Base-by-base conservation (phyloP, 2,329 filamentous ascomycete species). In the Sarocladium kiliense region DNA sequence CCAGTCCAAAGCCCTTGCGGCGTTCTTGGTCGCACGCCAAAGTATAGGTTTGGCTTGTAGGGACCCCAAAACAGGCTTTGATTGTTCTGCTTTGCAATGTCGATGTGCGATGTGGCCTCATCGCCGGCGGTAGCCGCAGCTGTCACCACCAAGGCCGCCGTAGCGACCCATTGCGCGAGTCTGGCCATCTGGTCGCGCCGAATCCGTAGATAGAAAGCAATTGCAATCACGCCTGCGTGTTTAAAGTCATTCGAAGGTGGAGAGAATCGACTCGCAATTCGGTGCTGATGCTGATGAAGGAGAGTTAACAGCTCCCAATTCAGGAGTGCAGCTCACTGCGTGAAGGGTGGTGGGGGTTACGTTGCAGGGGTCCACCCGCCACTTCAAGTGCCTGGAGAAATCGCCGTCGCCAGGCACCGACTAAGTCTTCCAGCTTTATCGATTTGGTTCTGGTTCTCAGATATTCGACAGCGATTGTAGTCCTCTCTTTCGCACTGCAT, bases 61-160 rank as follows among this genome's bases (percentile, higher is more conserved):
- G 94, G 91, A 0, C 94, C 94, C 94, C 94, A 99, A 75, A 97
- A 79, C 63, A 99, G 78, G 65, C 88, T 93, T 66, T 95, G 81
- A 71, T 97, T 96, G 65, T 82, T 83, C 59, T 77, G 67, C 14
- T 77, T 77, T 32, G 72, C 75, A 58, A 81, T 71, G 63, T 82
- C 78, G 18, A 27, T 34, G 58, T 68, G 70, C 42, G 71, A 74
- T 30, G 34, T 42, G n/a, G 54, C 53, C 25, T 32, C 60, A 41
- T 56, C 54, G n/a, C 56, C 53, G 10, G 49, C 68, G 30, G 63
- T 57, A 26, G 56, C 69, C 30, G 63, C 57, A 25, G 56, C 60
- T 34, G 50, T 58, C 59, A 50, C 61, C 60, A 59, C 65, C 56
- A 70, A 58, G 45, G 63, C 62, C 50, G 64, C 65, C n/a, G 61